These are phyloP conservation scores for Talaromyces rugulosus DNA, from an alignment of 2,329 filamentous ascomycete species.

Conservation along the genomic window DNA sequence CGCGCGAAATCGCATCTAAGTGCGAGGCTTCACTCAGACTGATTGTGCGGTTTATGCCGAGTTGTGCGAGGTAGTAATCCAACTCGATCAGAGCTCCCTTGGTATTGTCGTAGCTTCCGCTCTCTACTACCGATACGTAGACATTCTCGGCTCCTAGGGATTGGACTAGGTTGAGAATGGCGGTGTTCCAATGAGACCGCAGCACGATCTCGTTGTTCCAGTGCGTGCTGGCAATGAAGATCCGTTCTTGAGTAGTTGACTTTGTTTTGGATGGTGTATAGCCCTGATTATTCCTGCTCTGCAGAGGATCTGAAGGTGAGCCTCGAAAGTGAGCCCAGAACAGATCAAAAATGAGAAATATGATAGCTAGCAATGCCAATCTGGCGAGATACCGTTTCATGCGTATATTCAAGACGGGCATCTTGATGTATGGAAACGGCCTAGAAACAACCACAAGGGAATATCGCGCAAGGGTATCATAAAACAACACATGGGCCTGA, in stretches of 20 bases:
- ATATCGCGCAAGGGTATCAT: neutral
- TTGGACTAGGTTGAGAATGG: conserved; percentile 54
- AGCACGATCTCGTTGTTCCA: conserved; percentile 64
- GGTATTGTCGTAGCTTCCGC: conserved; percentile 65
- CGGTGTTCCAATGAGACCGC: conserved; percentile 58
- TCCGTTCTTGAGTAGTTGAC: conserved; percentile 21
- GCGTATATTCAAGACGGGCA: conserved; percentile 3
- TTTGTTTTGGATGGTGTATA: neutral
- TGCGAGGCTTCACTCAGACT: conserved; percentile 58
- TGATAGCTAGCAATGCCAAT: neutral
- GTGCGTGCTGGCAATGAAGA: conserved; percentile 67
- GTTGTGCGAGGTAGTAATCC: conserved; percentile 49
- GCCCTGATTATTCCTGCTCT: neutral
- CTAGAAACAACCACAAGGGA: neutral
- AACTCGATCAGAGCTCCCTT: conserved; percentile 59
- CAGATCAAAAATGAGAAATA: neutral
- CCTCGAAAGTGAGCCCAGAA: neutral
- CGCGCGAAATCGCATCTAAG: conserved; percentile 49
- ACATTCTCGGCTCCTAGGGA: conserved; percentile 61
- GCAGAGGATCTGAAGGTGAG: neutral
- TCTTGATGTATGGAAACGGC: neutral
- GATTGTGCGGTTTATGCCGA: conserved; percentile 54
- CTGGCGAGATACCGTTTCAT: conserved; percentile 3
- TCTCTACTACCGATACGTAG: conserved; percentile 65
- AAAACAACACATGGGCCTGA: neutral